Conservation (phyloP, 768 basidiomycete species). For the Mycena polygramma region DNA sequence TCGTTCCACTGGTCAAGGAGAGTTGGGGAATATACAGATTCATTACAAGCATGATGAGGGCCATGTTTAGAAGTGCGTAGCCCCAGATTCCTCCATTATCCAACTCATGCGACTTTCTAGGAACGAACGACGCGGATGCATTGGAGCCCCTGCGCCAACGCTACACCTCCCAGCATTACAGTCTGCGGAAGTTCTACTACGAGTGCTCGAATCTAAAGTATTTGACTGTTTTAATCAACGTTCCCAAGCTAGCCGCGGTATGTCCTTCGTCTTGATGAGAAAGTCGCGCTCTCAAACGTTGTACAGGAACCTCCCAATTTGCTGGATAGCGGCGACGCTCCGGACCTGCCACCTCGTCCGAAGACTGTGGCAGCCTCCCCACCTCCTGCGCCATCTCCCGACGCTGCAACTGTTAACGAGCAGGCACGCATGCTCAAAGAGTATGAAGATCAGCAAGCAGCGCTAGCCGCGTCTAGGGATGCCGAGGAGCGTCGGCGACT, state of each 20-base stretch:
- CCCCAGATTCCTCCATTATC: slow-evolving; percentile 1
- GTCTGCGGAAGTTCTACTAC: slow-evolving; percentile 97
- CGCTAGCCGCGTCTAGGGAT: slow-evolving; percentile 84
- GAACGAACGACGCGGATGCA: slow-evolving; percentile 90
- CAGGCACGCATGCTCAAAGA: slow-evolving; percentile 95
- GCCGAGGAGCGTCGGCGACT: slow-evolving; percentile 85
- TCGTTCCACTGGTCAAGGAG: slow-evolving; percentile 98
- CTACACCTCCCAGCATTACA: slow-evolving; percentile 92
- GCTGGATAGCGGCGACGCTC: slow-evolving; percentile 82
- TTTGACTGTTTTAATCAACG: slow-evolving; percentile 96
- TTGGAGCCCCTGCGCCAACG: slow-evolving; percentile 90
- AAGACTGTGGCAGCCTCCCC: slow-evolving; percentile 76
- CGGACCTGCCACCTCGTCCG: slow-evolving; percentile 88
- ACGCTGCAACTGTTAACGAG: slow-evolving; percentile 82
- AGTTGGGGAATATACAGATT: slow-evolving; percentile 99
- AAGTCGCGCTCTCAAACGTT: slow-evolving; percentile 2
- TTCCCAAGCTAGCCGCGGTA: slow-evolving; percentile 95
- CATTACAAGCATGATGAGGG: slow-evolving; percentile 98
- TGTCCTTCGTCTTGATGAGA: slow-evolving; percentile 57
- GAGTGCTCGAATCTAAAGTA: slow-evolving; percentile 99
- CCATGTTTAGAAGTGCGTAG: slow-evolving; percentile 90
- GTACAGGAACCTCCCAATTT: slow-evolving; percentile 95
- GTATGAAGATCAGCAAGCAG: slow-evolving; percentile 96
- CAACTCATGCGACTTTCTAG: slow-evolving; percentile 55
- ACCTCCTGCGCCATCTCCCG: slow-evolving; percentile 77